phyloP scores from a whole-genome alignment of 495 filamentous ascomycete species.

The Aspergillus cavernicola region DNA sequence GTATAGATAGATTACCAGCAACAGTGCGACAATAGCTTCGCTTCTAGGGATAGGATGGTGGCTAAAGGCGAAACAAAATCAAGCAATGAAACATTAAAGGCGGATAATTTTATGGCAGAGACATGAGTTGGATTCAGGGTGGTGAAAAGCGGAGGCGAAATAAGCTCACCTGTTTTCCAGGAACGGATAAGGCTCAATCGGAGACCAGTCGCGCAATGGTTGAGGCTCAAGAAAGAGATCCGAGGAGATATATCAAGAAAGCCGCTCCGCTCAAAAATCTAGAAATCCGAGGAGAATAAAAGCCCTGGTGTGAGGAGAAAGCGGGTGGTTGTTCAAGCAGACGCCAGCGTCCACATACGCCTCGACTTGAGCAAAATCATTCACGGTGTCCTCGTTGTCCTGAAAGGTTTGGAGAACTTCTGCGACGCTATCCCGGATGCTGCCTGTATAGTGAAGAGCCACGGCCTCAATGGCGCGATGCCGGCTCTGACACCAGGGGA shows the following conservation, averaged over 20 bases:
- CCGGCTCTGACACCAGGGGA: too few relatives aligned
- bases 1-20: too few relatives aligned
- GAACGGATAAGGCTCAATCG: slow-evolving; percentile 27
- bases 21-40: too few relatives aligned
- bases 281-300: neutral
- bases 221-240: slow-evolving; percentile 13
- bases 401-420: too few relatives aligned
- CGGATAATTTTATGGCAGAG: neutral
- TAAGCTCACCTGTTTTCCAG: slow-evolving; percentile 23
- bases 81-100: neutral
- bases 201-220: slow-evolving; percentile 20
- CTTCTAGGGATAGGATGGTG: too few relatives aligned
- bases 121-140: neutral
- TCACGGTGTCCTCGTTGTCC: too few relatives aligned
- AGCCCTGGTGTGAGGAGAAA: neutral
- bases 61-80: neutral
- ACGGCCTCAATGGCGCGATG: too few relatives aligned
- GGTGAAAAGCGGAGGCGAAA: slow-evolving; percentile 9
- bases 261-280: neutral
- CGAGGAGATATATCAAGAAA: slow-evolving; percentile 4
- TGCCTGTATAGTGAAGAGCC: too few relatives aligned
- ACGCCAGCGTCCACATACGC: slow-evolving; percentile 12
- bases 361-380: too few relatives aligned
- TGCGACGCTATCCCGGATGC: too few relatives aligned
- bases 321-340: slow-evolving; percentile 9